phyloP scores from a whole-genome alignment of 805 yeast genomes.

The Scheffersomyces coipomensis region DNA sequence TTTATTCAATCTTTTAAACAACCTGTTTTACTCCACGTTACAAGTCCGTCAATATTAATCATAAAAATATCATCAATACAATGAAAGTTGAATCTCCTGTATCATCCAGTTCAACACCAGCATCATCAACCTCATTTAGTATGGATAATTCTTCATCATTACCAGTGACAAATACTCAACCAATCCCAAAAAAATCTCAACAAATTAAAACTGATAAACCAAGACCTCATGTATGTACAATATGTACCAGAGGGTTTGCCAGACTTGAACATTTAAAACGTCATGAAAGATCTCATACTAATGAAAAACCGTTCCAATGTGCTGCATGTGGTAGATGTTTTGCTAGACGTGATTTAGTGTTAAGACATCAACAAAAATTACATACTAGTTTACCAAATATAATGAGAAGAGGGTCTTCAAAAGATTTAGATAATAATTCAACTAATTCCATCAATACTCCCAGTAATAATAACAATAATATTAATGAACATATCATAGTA shows the following conservation, averaged over 20 bases:
- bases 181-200: constrained; percentile 84
- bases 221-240: constrained; percentile 84
- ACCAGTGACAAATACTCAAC: constrained; percentile 37
- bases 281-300: constrained; percentile 91
- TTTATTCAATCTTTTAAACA: no score
- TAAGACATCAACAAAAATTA: constrained; percentile 92
- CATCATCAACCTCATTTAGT: background rate
- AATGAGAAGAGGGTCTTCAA: constrained; percentile 28
- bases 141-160: background rate
- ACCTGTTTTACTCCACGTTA: no score
- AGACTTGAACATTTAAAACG: constrained; percentile 91
- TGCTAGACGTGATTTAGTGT: constrained; percentile 83
- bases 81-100: constrained; percentile 2
- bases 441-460: no score
- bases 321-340: constrained; percentile 95
- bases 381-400: constrained; percentile 56
- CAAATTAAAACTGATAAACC: constrained; percentile 89
- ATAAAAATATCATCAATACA: no score
- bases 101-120: constrained; percentile 2
- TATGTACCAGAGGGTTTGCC: constrained; percentile 95
- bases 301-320: constrained; percentile 94
- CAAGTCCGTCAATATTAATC: no score
- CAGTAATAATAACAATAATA: constrained; percentile 2
- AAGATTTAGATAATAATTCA: constrained; percentile 11
- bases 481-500: constrained; percentile 51